Conservation (phyloP, 257 asterid species). For the Anisodus tanguticus region DNA sequence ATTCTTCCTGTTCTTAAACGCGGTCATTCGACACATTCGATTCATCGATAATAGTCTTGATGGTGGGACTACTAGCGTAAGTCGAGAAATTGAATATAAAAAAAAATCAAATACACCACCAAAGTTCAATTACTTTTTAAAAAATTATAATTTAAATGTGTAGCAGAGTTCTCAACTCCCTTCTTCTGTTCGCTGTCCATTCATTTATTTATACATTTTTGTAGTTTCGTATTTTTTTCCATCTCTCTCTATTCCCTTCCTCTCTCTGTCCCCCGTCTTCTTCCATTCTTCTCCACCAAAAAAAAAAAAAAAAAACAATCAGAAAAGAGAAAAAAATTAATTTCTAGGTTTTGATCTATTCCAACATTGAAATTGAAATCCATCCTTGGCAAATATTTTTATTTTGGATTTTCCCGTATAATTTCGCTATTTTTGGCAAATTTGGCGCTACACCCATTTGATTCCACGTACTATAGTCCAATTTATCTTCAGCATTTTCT, state of each 20-base stretch:
- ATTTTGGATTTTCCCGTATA: constrained; percentile 24
- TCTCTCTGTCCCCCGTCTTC: constrained; percentile 36
- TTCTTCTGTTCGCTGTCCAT: constrained; percentile 54
- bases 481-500: neutral
- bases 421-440: constrained; percentile 24
- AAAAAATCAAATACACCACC: neutral
- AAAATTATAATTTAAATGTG: constrained; percentile 30
- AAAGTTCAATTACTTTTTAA: neutral
- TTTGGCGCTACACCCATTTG: constrained; percentile 22
- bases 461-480: neutral
- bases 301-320: neutral
- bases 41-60: no score
- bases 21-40: no score
- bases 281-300: constrained; percentile 33
- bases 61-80: no score
- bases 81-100: no score
- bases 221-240: constrained; percentile 25
- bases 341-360: constrained; percentile 6
- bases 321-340: constrained; percentile 25
- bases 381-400: neutral
- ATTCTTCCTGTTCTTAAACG: no score
- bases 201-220: constrained; percentile 39
- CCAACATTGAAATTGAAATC: neutral
- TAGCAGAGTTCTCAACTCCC: constrained; percentile 21
- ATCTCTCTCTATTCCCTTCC: neutral